Conservation (phyloP, 2,329 filamentous ascomycete species). For the Aspergillus carbonarius region DNA sequence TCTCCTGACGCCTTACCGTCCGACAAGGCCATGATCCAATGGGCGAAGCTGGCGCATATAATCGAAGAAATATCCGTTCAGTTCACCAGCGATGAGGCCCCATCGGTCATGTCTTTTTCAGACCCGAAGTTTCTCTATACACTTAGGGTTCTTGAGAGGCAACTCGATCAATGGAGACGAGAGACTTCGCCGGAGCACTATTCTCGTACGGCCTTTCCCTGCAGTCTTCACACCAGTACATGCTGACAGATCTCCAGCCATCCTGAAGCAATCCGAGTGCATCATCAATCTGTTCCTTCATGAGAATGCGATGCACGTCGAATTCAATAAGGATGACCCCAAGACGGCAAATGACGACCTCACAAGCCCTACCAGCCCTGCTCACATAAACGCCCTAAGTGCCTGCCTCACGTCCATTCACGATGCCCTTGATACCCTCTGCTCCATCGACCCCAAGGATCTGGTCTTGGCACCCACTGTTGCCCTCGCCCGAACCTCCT, state of each 20-base stretch:
- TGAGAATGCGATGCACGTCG: constrained; percentile 69
- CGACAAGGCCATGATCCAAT: constrained; percentile 57
- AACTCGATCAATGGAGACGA: constrained; percentile 60
- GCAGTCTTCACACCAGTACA: not conserved
- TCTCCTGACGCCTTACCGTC: constrained; percentile 58
- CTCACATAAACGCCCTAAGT: constrained; percentile 66
- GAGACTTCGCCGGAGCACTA: constrained; percentile 55
- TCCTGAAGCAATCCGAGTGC: constrained; percentile 63
- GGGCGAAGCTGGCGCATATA: constrained; percentile 60
- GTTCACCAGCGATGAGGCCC: constrained; percentile 66
- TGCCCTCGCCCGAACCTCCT: constrained; percentile 69
- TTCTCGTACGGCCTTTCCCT: constrained; percentile 50
- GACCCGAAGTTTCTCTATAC: constrained; percentile 65
- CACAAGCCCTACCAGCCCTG: constrained; percentile 48
- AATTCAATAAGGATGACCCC: constrained; percentile 53
- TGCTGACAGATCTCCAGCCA: constrained; percentile 45
- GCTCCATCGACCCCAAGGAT: constrained; percentile 58
- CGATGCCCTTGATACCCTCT: constrained; percentile 64
- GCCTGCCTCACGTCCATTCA: constrained; percentile 68
- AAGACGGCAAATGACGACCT: constrained; percentile 22
- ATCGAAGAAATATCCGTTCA: constrained; percentile 68
- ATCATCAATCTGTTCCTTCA: constrained; percentile 72
- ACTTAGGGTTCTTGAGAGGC: constrained; percentile 63
- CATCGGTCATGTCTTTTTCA: constrained; percentile 52
- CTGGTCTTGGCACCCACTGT: constrained; percentile 68